Base-by-base conservation (phyloP, 352 stramenopile species). In the Phytophthora ramorum region DNA sequence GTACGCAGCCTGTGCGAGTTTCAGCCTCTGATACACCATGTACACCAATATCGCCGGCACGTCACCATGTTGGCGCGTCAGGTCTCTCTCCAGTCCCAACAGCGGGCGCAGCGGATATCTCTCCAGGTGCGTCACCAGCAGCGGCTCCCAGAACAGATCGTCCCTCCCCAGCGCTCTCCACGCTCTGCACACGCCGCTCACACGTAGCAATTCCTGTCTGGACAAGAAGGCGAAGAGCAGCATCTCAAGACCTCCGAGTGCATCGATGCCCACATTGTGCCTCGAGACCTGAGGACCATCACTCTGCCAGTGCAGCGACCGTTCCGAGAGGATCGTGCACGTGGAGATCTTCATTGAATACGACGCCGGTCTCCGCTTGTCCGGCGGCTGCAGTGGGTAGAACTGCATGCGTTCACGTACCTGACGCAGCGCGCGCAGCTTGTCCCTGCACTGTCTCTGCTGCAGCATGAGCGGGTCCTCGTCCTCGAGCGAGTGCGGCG, bases 31-130 rank as follows among this genome's bases (percentile, higher is more conserved):
- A 69, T 84, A 95, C 20, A 93, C 71, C 70, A 89, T 92, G 47
- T 81, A 91, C 43, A 93, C 81, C 52, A 92, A 73, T 22, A 92
- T 89, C 7, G 85, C 85, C 22, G 87, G 83, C 7, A 93, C 56
- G 3, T 65, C 57, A 1, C 68, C 51, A n/a, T 41, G 7, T 51
- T 22, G 35, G 35, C 13, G 28, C 17, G 32, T 69, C 20, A 28
- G 30, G 7, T 70, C 49, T 48, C 50, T 44, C 24, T 75, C 71
- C 19, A 90, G 63, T 0, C 85, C 82, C 0, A 95, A 56, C 10
- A 95, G 63, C 17, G 59, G 38, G 0, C 85, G 85, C 45, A 93
- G 62, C n/a, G 81, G 79, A 61, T 93, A 92, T 17, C 62, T 68
- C 44, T 93, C 85, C 22, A 81, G 45, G 3, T 78, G 69, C 24